These are phyloP conservation scores for Tieghemiomyces parasiticus DNA, from an alignment of 192 early-diverging fungal genomes.

Conservation along the genomic window DNA sequence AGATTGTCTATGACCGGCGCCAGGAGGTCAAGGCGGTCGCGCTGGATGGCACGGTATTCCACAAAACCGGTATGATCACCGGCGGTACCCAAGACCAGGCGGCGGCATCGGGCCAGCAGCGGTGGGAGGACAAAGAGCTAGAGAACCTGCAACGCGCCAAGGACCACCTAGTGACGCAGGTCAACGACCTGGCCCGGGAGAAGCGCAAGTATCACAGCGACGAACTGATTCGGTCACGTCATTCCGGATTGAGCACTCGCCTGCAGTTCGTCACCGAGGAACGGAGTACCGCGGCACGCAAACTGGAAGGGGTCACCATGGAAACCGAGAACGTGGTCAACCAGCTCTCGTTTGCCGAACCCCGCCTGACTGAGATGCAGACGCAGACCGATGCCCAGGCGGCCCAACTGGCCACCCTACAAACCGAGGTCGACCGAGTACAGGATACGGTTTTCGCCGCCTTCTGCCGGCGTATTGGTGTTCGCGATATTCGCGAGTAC, in stretches of 20 bases:
- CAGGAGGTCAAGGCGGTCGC: constrained; percentile 84
- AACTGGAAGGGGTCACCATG: constrained; percentile 38
- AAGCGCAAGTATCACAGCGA: constrained; percentile 53
- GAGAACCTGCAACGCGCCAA: constrained; percentile 58
- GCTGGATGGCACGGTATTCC: constrained; percentile 87
- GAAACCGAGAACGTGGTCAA: constrained; percentile 39
- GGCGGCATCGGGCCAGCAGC: constrained; percentile 18
- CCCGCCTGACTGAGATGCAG: constrained; percentile 16
- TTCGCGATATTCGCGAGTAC: constrained; percentile 73
- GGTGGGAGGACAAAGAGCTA: constrained; percentile 84
- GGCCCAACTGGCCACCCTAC: constrained; percentile 22
- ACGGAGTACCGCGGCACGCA: constrained; percentile 31
- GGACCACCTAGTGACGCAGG: constrained; percentile 48
- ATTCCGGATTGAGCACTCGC: constrained; percentile 42
- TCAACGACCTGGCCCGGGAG: constrained; percentile 53
- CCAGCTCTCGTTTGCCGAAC: constrained; percentile 16
- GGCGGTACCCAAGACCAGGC: constrained; percentile 41
- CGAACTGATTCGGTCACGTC: constrained; percentile 36
- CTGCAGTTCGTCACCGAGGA: constrained; percentile 41
- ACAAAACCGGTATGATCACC: constrained; percentile 93
- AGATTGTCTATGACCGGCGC: constrained; percentile 69
- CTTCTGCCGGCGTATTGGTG: constrained; percentile 61
- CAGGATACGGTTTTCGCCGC: constrained; percentile 59
- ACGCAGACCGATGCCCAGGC: constrained; percentile 28
- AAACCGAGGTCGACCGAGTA: constrained; percentile 28